Conservation (phyloP, 2,329 filamentous ascomycete genomes). For the Lachnellula subtilissima region DNA sequence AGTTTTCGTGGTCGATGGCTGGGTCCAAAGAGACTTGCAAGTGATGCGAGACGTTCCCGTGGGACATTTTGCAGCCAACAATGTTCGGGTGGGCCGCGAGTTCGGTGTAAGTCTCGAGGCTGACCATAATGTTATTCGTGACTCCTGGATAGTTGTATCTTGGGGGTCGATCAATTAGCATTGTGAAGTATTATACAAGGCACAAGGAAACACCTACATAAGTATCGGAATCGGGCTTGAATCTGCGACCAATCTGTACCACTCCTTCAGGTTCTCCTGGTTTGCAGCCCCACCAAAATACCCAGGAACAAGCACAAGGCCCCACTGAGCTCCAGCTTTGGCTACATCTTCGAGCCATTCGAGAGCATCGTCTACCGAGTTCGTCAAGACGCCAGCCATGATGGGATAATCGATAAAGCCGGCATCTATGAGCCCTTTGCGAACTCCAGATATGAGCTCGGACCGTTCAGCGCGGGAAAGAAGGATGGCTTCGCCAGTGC, state of each 20-base stretch:
- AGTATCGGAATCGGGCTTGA: constrained; percentile 55
- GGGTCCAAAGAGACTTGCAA: constrained; percentile 55
- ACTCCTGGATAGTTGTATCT: constrained; percentile 56
- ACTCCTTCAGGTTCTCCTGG: constrained; percentile 53
- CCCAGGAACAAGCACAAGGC: constrained; percentile 56
- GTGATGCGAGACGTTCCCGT: constrained; percentile 58
- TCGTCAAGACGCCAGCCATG: constrained; percentile 50
- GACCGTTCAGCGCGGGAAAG: constrained; percentile 50
- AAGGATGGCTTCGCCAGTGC: constrained; percentile 59
- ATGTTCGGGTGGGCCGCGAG: constrained; percentile 60
- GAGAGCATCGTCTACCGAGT: constrained; percentile 52
- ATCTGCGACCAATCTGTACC: constrained; percentile 56
- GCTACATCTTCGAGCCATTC: constrained; percentile 44
- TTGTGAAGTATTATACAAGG: neutral
- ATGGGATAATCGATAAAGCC: constrained; percentile 54
- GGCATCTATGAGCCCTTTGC: constrained; percentile 47
- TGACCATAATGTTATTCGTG: constrained; percentile 56
- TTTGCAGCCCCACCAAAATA: constrained; percentile 55
- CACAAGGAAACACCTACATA: constrained; percentile 37
- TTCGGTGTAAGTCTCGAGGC: constrained; percentile 48
- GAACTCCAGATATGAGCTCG: constrained; percentile 47
- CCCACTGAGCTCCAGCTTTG: constrained; percentile 57
- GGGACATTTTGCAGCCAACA: constrained; percentile 62
- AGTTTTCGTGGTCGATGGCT: constrained; percentile 50
- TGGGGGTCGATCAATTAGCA: neutral